phyloP scores from a whole-genome alignment of 1,139 yeast genomes.

The Candida sanyaensis region DNA sequence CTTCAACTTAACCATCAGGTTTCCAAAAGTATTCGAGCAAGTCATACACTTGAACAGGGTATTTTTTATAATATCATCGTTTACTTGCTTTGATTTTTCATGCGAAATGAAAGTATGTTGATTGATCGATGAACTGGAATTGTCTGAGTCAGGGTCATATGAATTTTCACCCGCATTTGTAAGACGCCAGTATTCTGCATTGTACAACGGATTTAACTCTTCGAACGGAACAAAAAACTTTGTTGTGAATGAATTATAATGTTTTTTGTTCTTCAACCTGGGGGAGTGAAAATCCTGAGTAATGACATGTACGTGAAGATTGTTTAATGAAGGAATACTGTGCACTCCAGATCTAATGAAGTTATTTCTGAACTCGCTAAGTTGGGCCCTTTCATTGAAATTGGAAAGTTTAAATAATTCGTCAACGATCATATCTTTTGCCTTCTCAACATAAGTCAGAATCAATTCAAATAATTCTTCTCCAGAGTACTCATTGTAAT shows the following conservation, averaged over 20 bases:
- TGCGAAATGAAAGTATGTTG: constrained; percentile 8
- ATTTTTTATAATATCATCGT: constrained; percentile 31
- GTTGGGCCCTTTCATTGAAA: constrained; percentile 11
- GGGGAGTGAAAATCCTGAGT: constrained; percentile 62
- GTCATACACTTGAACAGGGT: constrained; percentile 50
- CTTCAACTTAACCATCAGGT: constrained; percentile 49
- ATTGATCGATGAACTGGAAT: constrained; percentile 2
- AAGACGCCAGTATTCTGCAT: background rate
- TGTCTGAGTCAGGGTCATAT: constrained; percentile 10
- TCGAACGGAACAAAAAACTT: constrained; percentile 61
- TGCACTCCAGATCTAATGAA: constrained; percentile 69
- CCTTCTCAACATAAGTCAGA: constrained; percentile 40
- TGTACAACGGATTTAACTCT: constrained; percentile 15
- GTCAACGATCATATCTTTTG: constrained; percentile 40
- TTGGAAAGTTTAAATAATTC: constrained; percentile 26
- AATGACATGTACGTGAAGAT: constrained; percentile 73
- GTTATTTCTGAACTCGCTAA: constrained; percentile 24
- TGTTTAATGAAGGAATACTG: constrained; percentile 66
- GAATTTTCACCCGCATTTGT: background rate
- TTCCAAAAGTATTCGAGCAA: constrained; percentile 49
- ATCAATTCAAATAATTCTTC: constrained; percentile 32
- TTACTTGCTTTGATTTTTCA: constrained; percentile 13
- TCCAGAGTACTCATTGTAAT: constrained; percentile 17
- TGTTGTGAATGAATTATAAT: constrained; percentile 72
- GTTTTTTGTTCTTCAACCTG: constrained; percentile 59